Evolutionary conservation across 345 rosid genomes (phyloP).

Genomic region (Eucalyptus sp.): DNA sequence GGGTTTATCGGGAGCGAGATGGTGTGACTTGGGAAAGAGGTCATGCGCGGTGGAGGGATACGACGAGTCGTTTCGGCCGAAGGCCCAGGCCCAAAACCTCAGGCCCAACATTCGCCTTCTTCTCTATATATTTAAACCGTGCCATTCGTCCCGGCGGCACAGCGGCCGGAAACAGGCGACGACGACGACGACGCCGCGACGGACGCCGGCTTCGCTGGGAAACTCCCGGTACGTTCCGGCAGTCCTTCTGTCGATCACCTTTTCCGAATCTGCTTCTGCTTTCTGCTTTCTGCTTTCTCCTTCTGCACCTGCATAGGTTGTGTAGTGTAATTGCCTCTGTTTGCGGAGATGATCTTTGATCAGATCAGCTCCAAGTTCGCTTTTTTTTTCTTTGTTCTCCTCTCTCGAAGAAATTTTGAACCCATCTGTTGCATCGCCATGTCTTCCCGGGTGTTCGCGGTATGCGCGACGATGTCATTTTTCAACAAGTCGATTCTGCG

Average conservation of each 20-base stretch:
- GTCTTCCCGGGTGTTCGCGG: not conserved
- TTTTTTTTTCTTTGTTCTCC: not conserved
- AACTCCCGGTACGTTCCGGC: not conserved
- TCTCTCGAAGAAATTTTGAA: not conserved
- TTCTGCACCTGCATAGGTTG: not conserved
- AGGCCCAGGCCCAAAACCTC: not conserved
- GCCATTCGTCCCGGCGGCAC: accelerated
- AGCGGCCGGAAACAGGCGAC: not conserved
- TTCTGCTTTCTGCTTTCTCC: not conserved
- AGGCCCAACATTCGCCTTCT: not conserved
- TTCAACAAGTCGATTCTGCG: not conserved
- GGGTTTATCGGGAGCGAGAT: not conserved
- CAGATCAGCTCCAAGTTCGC: not conserved
- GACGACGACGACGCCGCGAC: not conserved
- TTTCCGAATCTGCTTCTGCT: not conserved
- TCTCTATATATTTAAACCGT: not conserved
- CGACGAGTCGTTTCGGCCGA: not conserved
- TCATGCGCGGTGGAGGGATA: not conserved
- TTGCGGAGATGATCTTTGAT: not conserved
- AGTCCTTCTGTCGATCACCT: not conserved
- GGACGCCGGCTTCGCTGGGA: not conserved
- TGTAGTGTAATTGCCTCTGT: not conserved
- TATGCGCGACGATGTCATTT: not conserved
- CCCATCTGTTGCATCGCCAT: not conserved
- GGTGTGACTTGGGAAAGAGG: not conserved